Evolutionary conservation across 345 rosid species (phyloP).

Genomic region (Bruguiera sexangula): DNA sequence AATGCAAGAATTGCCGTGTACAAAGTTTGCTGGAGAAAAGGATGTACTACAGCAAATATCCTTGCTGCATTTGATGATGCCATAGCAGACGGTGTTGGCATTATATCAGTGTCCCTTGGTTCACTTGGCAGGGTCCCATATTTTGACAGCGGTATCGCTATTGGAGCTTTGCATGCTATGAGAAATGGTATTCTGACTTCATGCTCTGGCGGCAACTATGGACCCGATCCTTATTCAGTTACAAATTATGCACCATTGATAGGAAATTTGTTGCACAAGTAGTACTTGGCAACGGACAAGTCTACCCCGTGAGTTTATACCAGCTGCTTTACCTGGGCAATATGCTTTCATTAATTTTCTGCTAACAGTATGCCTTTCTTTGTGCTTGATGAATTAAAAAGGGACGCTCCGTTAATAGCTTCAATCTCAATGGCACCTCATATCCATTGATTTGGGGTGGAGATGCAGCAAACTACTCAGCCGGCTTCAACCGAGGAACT

Average conservation of each 20-base stretch:
- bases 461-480: constrained; percentile 30
- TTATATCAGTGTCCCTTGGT: constrained; percentile 25
- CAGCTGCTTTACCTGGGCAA: background rate
- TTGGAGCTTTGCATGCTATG: constrained; percentile 40
- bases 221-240: constrained; percentile 18
- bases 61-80: constrained; percentile 36
- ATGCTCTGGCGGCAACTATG: constrained; percentile 23
- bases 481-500: constrained; percentile 11
- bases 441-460: constrained; percentile 29
- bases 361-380: background rate
- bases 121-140: background rate
- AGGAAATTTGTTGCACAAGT: constrained; percentile 25
- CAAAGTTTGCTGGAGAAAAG: constrained; percentile 25
- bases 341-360: background rate
- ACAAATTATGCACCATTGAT: constrained; percentile 27
- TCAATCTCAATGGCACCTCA: constrained; percentile 19
- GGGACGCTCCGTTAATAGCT: constrained; percentile 26
- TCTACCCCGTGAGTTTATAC: constrained; percentile 10
- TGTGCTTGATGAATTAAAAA: background rate
- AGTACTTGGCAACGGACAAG: constrained; percentile 30
- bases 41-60: constrained; percentile 17
- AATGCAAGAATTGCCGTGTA: constrained; percentile 23
- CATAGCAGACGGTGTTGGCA: constrained; percentile 28
- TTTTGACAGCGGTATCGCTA: constrained; percentile 22
- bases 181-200: constrained; percentile 33